phyloP scores from a whole-genome alignment of 139 green algal genomes.

The Gonium pectorale region DNA sequence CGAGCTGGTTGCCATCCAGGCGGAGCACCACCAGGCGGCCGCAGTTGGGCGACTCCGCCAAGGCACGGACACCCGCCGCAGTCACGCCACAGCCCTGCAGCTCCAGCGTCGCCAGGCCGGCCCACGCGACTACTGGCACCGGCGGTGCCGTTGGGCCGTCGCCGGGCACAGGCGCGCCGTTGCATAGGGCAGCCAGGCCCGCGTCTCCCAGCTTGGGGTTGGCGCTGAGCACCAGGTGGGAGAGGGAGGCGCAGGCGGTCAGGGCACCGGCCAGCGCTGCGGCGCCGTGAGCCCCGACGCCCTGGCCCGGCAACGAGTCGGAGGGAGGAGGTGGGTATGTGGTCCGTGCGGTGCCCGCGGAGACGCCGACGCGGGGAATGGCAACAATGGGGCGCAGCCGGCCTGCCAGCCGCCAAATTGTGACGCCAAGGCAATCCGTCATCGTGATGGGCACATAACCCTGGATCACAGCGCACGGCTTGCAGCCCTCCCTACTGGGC shows the following conservation, averaged over 20 bases:
- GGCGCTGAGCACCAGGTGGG: slow-evolving; percentile 4
- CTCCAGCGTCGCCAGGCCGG: background rate
- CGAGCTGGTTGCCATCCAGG: slow-evolving; percentile 41
- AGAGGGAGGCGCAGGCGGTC: background rate
- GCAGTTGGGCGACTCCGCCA: background rate
- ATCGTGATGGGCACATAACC: too few relatives aligned
- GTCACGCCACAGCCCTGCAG: background rate
- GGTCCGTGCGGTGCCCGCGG: background rate
- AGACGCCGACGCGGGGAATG: background rate
- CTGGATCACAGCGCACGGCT: background rate
- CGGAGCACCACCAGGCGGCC: slow-evolving; percentile 2
- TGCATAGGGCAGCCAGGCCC: background rate
- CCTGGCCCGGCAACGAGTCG: background rate
- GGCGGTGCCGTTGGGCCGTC: background rate
- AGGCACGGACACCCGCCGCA: background rate
- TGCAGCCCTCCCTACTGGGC: background rate
- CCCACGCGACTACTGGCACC: background rate
- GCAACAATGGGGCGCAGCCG: background rate
- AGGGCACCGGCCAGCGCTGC: slow-evolving; percentile 10
- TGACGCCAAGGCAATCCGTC: too few relatives aligned
- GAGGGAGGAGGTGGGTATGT: background rate
- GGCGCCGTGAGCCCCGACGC: background rate
- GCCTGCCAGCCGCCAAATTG: background rate
- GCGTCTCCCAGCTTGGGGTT: background rate
- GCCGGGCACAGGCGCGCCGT: background rate